A percentile compares a stretch with the other conserved stretches of the same genome.
These are phyloP conservation scores for Entoloma clypeatum DNA, from an alignment of 1,284 basidiomycete species.

Conservation along the genomic window DNA sequence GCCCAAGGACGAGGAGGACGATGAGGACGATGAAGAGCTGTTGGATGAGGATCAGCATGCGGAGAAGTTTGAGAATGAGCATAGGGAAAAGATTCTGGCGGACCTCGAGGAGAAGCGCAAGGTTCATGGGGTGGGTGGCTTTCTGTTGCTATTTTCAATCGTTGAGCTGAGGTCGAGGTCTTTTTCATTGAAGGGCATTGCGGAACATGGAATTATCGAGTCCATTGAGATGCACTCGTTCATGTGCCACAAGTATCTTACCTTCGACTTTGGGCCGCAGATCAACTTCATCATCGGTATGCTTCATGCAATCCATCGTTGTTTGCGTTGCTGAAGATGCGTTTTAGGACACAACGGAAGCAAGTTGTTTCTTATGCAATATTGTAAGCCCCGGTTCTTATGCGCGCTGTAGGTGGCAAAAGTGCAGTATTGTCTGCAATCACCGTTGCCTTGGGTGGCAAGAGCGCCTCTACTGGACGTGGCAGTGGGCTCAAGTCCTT, in stretches of 20 bases:
- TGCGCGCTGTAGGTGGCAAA: slow-evolving; percentile 70
- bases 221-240: slow-evolving; percentile 87
- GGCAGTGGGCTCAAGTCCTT: slow-evolving; percentile 86
- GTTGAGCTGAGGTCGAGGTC: background rate
- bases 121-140: slow-evolving; percentile 53
- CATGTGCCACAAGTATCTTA: slow-evolving; percentile 91
- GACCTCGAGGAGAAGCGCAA: slow-evolving; percentile 51
- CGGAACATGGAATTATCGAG: slow-evolving; percentile 86
- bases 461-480: slow-evolving; percentile 85
- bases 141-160: slow-evolving; percentile 1
- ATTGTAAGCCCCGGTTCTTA: background rate
- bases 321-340: slow-evolving; percentile 3
- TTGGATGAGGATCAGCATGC: slow-evolving; percentile 35
- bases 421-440: slow-evolving; percentile 94
- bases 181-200: slow-evolving; percentile 53
- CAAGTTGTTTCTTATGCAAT: slow-evolving; percentile 33
- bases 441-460: slow-evolving; percentile 91
- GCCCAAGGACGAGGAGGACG: slow-evolving; percentile 24
- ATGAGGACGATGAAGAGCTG: slow-evolving; percentile 33
- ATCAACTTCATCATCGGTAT: slow-evolving; percentile 97
- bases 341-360: slow-evolving; percentile 73
- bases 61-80: slow-evolving; percentile 55
- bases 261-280: slow-evolving; percentile 81
- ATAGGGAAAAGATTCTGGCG: slow-evolving; percentile 52
- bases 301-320: slow-evolving; percentile 23